phyloP scores from a whole-genome alignment of 805 yeast species.

The Kuraishia hungarica region DNA sequence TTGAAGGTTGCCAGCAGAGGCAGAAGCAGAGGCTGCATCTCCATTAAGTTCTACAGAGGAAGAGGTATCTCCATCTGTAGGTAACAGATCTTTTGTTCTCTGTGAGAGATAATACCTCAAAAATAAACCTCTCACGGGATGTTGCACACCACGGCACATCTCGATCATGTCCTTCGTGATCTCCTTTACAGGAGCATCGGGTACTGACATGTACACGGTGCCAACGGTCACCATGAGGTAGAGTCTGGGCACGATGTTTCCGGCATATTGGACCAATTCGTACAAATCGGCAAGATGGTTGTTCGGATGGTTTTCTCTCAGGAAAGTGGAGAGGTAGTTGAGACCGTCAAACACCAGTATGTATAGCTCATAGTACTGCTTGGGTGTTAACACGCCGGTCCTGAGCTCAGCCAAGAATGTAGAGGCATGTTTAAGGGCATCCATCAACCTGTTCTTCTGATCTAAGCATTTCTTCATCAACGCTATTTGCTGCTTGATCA shows the following conservation, averaged over 20 bases:
- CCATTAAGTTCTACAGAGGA: constrained; percentile 10
- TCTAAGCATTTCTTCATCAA: constrained; percentile 74
- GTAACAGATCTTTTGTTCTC: constrained; percentile 61
- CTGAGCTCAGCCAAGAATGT: constrained; percentile 75
- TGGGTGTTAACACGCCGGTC: constrained; percentile 69
- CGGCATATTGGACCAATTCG: constrained; percentile 91
- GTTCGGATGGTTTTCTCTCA: constrained; percentile 59
- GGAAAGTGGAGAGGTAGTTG: constrained; percentile 53
- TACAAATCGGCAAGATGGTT: constrained; percentile 82
- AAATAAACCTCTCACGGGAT: constrained; percentile 88
- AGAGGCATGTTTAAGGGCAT: constrained; percentile 82
- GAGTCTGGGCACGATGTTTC: constrained; percentile 85
- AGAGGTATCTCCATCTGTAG: constrained; percentile 19
- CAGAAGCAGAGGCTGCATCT: constrained; percentile 14
- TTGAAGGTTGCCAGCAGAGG: constrained; percentile 30
- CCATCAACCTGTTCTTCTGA: constrained; percentile 60
- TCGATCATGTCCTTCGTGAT: constrained; percentile 94
- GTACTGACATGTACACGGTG: constrained; percentile 70
- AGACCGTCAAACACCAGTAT: constrained; percentile 78
- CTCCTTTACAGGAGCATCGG: constrained; percentile 75
- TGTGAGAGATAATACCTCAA: constrained; percentile 84
- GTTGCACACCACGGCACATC: constrained; percentile 96
- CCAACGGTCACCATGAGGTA: constrained; percentile 96
- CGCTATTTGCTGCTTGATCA: constrained; percentile 61
- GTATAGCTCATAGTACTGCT: constrained; percentile 89